Percentiles rank a stretch among this genome's conserved stretches.
Evolutionary conservation across 2,329 filamentous ascomycete species (phyloP).

Genomic region (Pseudogymnoascus sp.): DNA sequence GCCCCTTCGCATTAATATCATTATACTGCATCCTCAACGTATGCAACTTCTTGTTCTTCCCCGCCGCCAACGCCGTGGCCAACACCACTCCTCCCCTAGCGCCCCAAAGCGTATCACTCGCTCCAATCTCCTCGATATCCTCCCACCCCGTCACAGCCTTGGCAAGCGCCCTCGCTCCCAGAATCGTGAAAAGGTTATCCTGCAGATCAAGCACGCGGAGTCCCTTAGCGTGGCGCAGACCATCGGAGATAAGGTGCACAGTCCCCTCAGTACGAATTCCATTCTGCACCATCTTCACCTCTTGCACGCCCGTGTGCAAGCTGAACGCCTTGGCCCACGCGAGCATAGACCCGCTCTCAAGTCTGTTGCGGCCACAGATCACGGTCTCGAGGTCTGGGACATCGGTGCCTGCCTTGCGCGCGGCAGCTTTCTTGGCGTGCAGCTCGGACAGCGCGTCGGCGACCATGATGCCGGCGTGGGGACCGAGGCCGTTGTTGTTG

Average conservation of each 20-base stretch:
- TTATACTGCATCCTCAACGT: conserved; percentile 84
- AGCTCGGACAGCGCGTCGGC: conserved; percentile 80
- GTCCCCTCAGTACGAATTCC: conserved; percentile 94
- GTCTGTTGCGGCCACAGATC: conserved; percentile 88
- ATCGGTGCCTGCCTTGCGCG: conserved; percentile 60
- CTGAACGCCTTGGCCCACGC: conserved; percentile 87
- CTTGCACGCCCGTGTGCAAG: conserved; percentile 72
- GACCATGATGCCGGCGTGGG: conserved; percentile 79
- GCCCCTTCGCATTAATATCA: conserved; percentile 72
- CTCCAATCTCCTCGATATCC: conserved; percentile 70
- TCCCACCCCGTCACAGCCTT: conserved; percentile 68
- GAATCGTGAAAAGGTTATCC: conserved; percentile 90
- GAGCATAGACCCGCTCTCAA: conserved; percentile 93
- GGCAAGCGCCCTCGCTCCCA: conserved; percentile 71
- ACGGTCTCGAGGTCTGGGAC: conserved; percentile 90
- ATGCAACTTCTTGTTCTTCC: conserved; percentile 72
- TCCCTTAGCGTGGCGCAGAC: conserved; percentile 60
- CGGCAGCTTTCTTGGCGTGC: conserved; percentile 74
- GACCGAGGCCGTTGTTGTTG: conserved; percentile 97
- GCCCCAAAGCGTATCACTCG: conserved; percentile 80
- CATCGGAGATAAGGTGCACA: conserved; percentile 67
- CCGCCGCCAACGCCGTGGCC: conserved; percentile 62
- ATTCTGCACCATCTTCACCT: conserved; percentile 96
- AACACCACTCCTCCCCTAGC: conserved; percentile 69
- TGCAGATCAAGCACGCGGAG: conserved; percentile 82